Conservation (phyloP, 1,284 basidiomycete species). For the Trichosporon sp. region DNA sequence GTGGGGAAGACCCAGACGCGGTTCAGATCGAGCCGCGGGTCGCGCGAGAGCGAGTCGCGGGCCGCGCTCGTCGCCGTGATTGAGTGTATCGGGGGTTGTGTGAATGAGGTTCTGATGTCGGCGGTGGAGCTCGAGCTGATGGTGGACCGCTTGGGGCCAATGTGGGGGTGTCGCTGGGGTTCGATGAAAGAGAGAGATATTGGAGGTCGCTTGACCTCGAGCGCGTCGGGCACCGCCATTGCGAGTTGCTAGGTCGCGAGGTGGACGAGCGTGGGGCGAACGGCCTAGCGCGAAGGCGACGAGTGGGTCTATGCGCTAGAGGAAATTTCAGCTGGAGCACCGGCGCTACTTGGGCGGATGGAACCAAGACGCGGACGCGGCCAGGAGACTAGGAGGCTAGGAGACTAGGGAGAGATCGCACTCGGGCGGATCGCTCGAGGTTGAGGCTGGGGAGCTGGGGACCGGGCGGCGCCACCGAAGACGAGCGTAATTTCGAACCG, state of each 20-base stretch:
- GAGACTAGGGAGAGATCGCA: background rate
- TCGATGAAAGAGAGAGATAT: background rate
- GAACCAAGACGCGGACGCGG: background rate
- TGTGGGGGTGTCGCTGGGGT: background rate
- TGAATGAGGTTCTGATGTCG: background rate
- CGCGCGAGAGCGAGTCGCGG: too few relatives aligned
- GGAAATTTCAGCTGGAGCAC: background rate
- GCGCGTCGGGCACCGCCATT: background rate
- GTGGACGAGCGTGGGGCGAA: background rate
- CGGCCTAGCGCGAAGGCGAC: background rate
- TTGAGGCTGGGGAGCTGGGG: background rate
- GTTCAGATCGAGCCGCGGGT: background rate
- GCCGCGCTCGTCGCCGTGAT: background rate
- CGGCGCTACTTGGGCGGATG: background rate
- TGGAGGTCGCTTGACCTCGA: background rate
- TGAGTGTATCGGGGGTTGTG: background rate
- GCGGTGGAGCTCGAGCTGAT: background rate
- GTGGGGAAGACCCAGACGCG: background rate
- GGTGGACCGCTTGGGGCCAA: background rate
- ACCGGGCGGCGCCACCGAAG: background rate
- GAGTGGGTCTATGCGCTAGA: background rate
- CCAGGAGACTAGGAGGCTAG: background rate
- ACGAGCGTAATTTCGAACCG: background rate
- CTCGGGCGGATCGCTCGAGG: background rate
- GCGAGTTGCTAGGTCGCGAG: too few relatives aligned